Percentiles rank a stretch among this genome's conserved stretches.
Evolutionary conservation across 176 grass and related monocot genomes (phyloP).

Genomic region (Cocos nucifera): DNA sequence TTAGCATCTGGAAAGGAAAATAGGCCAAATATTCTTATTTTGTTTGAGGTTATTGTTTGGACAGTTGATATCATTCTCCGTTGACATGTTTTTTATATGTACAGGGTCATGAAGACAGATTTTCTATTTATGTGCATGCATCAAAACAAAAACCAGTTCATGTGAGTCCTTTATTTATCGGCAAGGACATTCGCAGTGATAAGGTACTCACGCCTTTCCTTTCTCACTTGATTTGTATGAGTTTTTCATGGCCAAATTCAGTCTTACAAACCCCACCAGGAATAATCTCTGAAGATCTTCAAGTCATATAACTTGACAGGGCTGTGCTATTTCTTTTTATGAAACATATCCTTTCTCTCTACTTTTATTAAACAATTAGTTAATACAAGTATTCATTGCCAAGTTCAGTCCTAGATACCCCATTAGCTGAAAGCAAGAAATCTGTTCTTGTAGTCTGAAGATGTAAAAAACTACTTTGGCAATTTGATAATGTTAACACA

Average conservation of each 20-base stretch:
- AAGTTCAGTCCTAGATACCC: too few relatives aligned
- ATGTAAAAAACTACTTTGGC: too few relatives aligned
- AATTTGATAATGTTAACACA: too few relatives aligned
- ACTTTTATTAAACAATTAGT: too few relatives aligned
- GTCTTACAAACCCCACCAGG: too few relatives aligned
- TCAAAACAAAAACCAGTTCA: slow-evolving; percentile 70
- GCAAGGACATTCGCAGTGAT: slow-evolving; percentile 75
- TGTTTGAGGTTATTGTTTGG: neutral
- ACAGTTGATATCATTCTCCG: neutral
- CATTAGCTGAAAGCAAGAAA: too few relatives aligned
- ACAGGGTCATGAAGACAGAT: slow-evolving; percentile 95
- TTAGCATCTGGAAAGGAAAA: neutral
- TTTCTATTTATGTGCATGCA: slow-evolving; percentile 88
- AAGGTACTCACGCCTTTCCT: slow-evolving; percentile 37
- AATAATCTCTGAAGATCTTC: too few relatives aligned
- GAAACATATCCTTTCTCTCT: too few relatives aligned
- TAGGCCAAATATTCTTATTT: neutral
- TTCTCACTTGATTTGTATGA: neutral
- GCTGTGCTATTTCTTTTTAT: too few relatives aligned
- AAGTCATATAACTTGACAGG: too few relatives aligned
- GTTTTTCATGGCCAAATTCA: neutral
- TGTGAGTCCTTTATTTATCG: slow-evolving; percentile 61
- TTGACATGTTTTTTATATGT: slow-evolving; percentile 11
- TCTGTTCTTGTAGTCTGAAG: too few relatives aligned
- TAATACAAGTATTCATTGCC: too few relatives aligned